These are phyloP conservation scores for Phytophthora sp. DNA, from an alignment of 352 stramenopile genomes.

Conservation along the genomic window DNA sequence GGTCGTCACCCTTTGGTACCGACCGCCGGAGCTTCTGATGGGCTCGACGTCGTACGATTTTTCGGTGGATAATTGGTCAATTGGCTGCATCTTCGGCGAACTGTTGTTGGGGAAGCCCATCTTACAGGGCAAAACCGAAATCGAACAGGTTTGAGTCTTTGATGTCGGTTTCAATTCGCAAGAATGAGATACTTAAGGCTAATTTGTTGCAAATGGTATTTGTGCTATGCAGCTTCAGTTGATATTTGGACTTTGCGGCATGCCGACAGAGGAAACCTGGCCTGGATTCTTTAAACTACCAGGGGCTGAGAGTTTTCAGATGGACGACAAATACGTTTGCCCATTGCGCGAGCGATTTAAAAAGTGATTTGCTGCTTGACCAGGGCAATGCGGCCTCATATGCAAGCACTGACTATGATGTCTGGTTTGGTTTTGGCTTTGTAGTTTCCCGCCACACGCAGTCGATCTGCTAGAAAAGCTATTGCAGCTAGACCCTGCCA, in stretches of 20 bases:
- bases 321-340: constrained; percentile 83
- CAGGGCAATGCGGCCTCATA: neutral
- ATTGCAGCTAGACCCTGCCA: constrained; percentile 94
- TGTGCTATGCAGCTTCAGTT: constrained; percentile 60
- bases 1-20: constrained; percentile 96
- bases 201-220: constrained; percentile 1
- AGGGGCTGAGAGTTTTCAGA: constrained; percentile 65
- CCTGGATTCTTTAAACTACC: constrained; percentile 78
- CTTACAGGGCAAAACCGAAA: constrained; percentile 82
- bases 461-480: constrained; percentile 94
- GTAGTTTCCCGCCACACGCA: constrained; percentile 76
- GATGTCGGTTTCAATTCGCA: neutral
- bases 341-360: constrained; percentile 79
- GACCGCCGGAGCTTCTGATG: constrained; percentile 92
- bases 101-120: constrained; percentile 82
- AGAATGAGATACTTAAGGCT: neutral
- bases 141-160: constrained; percentile 68
- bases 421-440: neutral
- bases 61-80: constrained; percentile 95
- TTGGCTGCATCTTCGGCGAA: constrained; percentile 90
- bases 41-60: constrained; percentile 92
- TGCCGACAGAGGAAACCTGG: constrained; percentile 85
- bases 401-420: neutral
- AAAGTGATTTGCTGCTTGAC: constrained; percentile 46
- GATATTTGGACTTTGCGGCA: constrained; percentile 79